These are phyloP conservation scores for Backusella liffmaniae DNA, from an alignment of 192 early-diverging fungal species.

Conservation along the genomic window DNA sequence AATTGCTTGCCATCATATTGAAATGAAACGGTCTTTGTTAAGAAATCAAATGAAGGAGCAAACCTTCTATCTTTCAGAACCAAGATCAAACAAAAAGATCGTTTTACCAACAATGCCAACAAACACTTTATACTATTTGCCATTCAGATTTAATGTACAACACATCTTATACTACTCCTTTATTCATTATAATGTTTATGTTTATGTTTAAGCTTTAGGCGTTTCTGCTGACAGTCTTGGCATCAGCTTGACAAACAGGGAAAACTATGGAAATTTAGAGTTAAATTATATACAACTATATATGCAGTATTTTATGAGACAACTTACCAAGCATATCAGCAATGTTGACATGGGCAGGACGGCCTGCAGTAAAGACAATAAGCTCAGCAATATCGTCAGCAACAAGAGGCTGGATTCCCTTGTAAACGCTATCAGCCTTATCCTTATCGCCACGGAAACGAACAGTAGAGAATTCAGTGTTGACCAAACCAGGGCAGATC, in stretches of 20 bases:
- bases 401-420: slow-evolving; percentile 67
- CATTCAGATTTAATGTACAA: too few relatives aligned
- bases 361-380: slow-evolving; percentile 75
- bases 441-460: slow-evolving; percentile 67
- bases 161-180: not conserved
- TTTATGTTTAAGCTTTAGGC: not conserved
- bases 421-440: slow-evolving; percentile 74
- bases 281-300: not conserved
- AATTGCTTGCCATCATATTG: too few relatives aligned
- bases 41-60: too few relatives aligned
- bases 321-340: slow-evolving; percentile 53
- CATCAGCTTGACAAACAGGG: slow-evolving; percentile 51
- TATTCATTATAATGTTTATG: not conserved
- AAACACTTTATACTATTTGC: too few relatives aligned
- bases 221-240: slow-evolving; percentile 9
- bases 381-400: slow-evolving; percentile 75
- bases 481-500: slow-evolving; percentile 78
- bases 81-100: too few relatives aligned
- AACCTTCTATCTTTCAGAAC: too few relatives aligned
- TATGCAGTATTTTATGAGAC: not conserved
- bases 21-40: too few relatives aligned
- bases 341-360: slow-evolving; percentile 74
- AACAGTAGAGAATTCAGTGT: slow-evolving; percentile 90
- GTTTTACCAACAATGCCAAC: too few relatives aligned
- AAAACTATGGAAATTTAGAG: slow-evolving; percentile 33